Conservation (phyloP, 257 asterid species). For the Solanum bulbocastanum region DNA sequence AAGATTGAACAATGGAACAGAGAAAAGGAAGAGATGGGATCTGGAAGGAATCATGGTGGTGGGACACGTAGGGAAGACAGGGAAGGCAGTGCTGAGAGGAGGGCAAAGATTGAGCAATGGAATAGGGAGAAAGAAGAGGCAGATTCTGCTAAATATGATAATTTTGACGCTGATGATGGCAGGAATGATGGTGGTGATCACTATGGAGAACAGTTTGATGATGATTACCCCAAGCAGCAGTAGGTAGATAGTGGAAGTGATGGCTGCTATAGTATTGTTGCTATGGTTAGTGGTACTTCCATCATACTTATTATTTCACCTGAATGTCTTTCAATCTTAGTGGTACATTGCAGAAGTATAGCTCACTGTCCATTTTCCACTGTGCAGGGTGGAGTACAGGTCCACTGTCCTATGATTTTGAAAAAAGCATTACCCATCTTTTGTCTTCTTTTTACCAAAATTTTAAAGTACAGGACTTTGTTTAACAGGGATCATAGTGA, state of each 20-base stretch:
- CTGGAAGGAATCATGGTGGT: slow-evolving; percentile 22
- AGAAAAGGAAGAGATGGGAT: slow-evolving; percentile 17
- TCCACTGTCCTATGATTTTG: slow-evolving; percentile 37
- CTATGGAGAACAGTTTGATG: slow-evolving; percentile 21
- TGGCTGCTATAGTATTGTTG: slow-evolving; percentile 12
- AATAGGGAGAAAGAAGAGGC: slow-evolving; percentile 64
- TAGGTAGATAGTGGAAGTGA: slow-evolving; percentile 30
- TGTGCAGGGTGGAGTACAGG: slow-evolving; percentile 55
- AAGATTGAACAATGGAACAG: slow-evolving; percentile 75
- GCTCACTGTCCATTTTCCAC: slow-evolving; percentile 72
- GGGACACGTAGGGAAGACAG: slow-evolving; percentile 49
- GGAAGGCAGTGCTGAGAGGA: slow-evolving; percentile 79
- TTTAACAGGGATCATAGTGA: not conserved
- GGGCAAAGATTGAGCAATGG: slow-evolving; percentile 84
- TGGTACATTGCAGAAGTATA: slow-evolving; percentile 26
- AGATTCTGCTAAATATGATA: slow-evolving; percentile 27
- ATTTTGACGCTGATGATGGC: slow-evolving; percentile 21
- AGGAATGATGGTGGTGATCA: slow-evolving; percentile 12
- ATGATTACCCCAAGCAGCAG: slow-evolving; percentile 20
- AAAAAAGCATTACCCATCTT: slow-evolving; percentile 16
- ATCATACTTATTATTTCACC: slow-evolving; percentile 9
- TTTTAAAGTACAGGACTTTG: not conserved
- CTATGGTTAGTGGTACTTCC: slow-evolving; percentile 13
- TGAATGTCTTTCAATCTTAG: not conserved
- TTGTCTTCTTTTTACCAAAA: slow-evolving; percentile 18